Base-by-base conservation (phyloP, 2,329 filamentous ascomycete genomes). In the Penicillium sp. region DNA sequence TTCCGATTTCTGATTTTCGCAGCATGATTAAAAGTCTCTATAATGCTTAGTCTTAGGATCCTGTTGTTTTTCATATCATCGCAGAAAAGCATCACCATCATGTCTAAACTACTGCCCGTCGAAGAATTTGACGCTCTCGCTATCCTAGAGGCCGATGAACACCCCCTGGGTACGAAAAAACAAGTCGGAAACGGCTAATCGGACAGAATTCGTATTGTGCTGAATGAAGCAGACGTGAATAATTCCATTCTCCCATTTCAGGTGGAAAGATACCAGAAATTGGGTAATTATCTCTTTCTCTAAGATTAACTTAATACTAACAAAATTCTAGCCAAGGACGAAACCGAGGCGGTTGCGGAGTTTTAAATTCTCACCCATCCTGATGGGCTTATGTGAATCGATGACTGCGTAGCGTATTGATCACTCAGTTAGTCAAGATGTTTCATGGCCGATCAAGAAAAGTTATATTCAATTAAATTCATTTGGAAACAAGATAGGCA, bases 171-270 rank as follows among this genome's bases (percentile, higher is more conserved):
- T 6, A 37, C n/a, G 33, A 35, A 35, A 3, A 8, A 35, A 35
- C 33, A 8, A 16, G 8, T 9, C 2, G 8, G 2, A n/a, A 16
- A 16, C 33, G 16, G 14, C 16, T 3, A n/a, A 37, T 16, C 31
- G 2, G 19, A 43, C 11, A 31, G 11, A 3, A 25, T 10, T 25
- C 51, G 33, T 23, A 26, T 58, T 3, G 33, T 31, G 3, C 31
- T 53, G 5, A 69, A 73, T 25, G 58, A 71, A 6, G 58, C 55
- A 8, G 42, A 51, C 3, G 60, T 58, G 25, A 69, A 73, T 2
- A 65, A 70, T 54, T 69, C 68, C 4, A 63, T 72, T 53, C 66
- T 72, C 55, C 64, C 69, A 6, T 64, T 67, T 3, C 69, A 66
- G 43, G 67, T 67, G 2, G 69, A 71, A 46, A 61, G 60, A 14